A percentile compares a stretch with the other conserved stretches of the same genome.
These are phyloP conservation scores for Coffea eugenioides DNA, from an alignment of 257 asterid genomes.

Conservation along the genomic window DNA sequence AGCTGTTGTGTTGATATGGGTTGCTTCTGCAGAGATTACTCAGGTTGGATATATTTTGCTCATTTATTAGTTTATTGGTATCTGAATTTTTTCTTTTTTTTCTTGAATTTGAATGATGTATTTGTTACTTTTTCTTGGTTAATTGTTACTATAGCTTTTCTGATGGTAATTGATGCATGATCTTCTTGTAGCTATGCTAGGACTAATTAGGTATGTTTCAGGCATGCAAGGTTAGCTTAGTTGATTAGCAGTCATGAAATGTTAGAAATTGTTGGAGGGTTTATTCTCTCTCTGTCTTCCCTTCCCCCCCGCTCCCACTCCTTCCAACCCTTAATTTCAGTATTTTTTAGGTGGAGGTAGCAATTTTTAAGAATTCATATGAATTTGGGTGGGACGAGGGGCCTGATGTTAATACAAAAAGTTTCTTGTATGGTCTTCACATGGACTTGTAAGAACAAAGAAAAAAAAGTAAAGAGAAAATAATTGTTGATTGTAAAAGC, in stretches of 20 bases:
- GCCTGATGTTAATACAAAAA: not conserved
- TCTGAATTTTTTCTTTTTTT: not conserved
- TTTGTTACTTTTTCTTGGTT: conserved; percentile 13
- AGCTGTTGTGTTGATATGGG: conserved; percentile 79
- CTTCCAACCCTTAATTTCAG: not conserved
- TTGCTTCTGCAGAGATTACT: conserved; percentile 83
- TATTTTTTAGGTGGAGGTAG: too few species aligned
- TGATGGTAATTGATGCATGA: not conserved
- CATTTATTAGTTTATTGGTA: not conserved
- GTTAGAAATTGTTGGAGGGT: not conserved
- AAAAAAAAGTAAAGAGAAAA: not conserved
- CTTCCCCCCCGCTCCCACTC: too few species aligned
- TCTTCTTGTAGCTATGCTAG: not conserved
- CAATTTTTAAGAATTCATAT: too few species aligned
- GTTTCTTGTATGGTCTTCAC: not conserved
- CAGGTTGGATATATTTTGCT: conserved; percentile 44
- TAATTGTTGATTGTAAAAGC: not conserved
- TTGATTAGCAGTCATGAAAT: too few species aligned
- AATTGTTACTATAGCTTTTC: not conserved
- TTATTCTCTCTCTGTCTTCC: not conserved
- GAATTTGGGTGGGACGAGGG: not conserved
- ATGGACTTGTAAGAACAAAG: too few species aligned
- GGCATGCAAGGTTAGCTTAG: too few species aligned
- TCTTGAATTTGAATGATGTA: not conserved
- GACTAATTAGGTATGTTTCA: too few species aligned